Evolutionary conservation across 495 filamentous ascomycete genomes (phyloP), one percentile per base, ranked within the genome.

Genomic region (Aspergillus heteromorphus): DNA sequence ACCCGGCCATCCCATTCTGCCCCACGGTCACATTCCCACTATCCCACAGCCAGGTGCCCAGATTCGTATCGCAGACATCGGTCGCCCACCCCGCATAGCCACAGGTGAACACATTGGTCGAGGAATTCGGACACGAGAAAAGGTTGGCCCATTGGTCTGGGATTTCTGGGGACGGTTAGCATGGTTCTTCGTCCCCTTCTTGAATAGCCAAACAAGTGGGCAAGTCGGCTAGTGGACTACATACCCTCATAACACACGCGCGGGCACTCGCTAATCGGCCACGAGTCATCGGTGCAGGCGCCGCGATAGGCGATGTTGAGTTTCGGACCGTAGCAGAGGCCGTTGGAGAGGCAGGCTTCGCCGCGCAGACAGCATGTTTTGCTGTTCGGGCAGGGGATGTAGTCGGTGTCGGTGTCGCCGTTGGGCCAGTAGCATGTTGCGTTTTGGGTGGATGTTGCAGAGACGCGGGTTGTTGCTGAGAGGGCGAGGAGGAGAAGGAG

Each of bases 341-440:
- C 48, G 40, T 61, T 61, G 0, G 59, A 61, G 14, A 61, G 48
- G 49, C 59, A 61, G 9, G 59, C 48, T 40, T 61, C 54, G 18
- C 47, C 48, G 31, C 49, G 21, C 18, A 36, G 25, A 27, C 59
- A 61, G 51, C 59, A 61, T 1, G 25, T 16, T 19, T 43, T 31
- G 21, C 54, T 55, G 40, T 45, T 23, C 13, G 59, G 54, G 36
- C 59, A 61, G n/a, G 50, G 34, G 34, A 38, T 13, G 34, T 38
- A 38, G n/a, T 38, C 13, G 34, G 34, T 38, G 34, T 38, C 13
- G 5, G 34, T 38, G 5, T 38, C 11, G 34, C 34, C 34, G 34
- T 38, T 38, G 34, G 34, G 34, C 34, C 34, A 38, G 34, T 38
- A 38, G 34, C 34, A 38, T 38, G 34, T 38, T 38, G 34, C 8